phyloP scores from a whole-genome alignment of 1,284 basidiomycete species.

The Naganishia albida region DNA sequence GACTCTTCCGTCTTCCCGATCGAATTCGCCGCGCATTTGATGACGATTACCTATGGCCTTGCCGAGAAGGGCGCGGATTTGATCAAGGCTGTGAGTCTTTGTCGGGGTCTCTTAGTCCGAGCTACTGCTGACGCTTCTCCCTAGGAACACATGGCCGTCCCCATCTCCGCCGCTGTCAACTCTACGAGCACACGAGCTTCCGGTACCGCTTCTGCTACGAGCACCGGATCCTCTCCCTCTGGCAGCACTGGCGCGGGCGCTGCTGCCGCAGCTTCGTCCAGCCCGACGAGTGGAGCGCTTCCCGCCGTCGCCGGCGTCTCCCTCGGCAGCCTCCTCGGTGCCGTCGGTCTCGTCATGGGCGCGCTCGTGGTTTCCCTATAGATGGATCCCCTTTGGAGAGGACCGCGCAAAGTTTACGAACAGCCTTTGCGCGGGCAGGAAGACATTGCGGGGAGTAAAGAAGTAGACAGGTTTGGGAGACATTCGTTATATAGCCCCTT shows the following conservation, averaged over 20 bases:
- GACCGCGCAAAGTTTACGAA: constrained; percentile 9
- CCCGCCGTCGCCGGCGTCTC: background rate
- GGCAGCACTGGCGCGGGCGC: constrained; percentile 7
- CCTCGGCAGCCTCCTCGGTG: constrained; percentile 1
- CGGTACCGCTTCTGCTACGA: background rate
- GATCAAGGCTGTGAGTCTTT: constrained; percentile 55
- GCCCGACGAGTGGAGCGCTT: background rate
- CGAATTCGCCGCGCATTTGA: constrained; percentile 53
- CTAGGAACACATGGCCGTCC: constrained; percentile 33
- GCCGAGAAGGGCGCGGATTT: constrained; percentile 63
- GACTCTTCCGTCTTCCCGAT: constrained; percentile 57
- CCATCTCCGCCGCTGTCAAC: constrained; percentile 19
- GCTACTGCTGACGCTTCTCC: background rate
- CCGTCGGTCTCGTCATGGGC: constrained; percentile 8
- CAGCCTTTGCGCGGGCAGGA: constrained; percentile 10
- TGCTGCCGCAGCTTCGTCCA: background rate
- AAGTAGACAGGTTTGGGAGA: constrained; percentile 11
- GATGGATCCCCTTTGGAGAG: background rate
- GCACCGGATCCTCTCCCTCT: background rate
- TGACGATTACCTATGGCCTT: constrained; percentile 37
- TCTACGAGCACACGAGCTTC: constrained; percentile 37
- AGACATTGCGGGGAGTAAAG: background rate
- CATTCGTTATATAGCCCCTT: constrained; percentile 10
- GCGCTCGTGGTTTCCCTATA: constrained; percentile 23
- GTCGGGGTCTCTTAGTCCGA: background rate